These are phyloP conservation scores for Vitis riparia DNA, from an alignment of 164 flowering plant genomes.

Conservation along the genomic window DNA sequence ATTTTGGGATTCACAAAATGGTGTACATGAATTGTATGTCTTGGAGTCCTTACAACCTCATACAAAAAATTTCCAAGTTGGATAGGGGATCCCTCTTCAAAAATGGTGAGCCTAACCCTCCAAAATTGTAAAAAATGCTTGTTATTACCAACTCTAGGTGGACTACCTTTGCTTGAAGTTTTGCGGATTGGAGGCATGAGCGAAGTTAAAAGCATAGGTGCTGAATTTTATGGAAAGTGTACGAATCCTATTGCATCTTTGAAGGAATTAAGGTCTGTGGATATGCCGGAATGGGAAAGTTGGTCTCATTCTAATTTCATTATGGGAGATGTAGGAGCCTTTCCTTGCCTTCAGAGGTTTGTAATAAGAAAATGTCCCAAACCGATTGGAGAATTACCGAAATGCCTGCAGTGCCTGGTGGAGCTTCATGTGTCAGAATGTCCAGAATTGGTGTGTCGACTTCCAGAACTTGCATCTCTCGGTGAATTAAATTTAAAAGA, in stretches of 20 bases:
- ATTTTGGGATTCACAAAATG: background rate
- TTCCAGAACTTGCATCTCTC: too few species aligned
- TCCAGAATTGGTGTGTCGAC: too few species aligned
- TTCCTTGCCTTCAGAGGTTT: conserved; percentile 13
- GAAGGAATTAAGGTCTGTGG: conserved; percentile 1
- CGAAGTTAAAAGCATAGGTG: background rate
- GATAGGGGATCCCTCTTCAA: conserved; percentile 11
- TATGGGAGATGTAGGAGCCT: background rate
- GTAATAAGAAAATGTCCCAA: conserved; percentile 5
- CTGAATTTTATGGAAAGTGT: conserved; percentile 11
- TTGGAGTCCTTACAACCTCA: conserved; percentile 12
- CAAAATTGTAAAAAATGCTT: conserved; percentile 5
- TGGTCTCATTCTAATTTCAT: conserved; percentile 6
- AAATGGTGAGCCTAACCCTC: background rate
- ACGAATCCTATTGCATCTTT: conserved; percentile 3
- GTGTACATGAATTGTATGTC: background rate
- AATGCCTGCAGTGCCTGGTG: too few species aligned
- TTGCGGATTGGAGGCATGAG: conserved; percentile 3
- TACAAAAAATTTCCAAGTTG: conserved; percentile 14
- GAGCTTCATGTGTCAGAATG: too few species aligned
- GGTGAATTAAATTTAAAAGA: too few species aligned
- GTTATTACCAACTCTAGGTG: conserved; percentile 16
- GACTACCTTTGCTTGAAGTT: conserved; percentile 8
- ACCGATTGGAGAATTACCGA: background rate
- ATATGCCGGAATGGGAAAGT: conserved; percentile 14